Base-by-base conservation (phyloP, 2,329 filamentous ascomycete genomes). In the Hymenoscyphus albidus region DNA sequence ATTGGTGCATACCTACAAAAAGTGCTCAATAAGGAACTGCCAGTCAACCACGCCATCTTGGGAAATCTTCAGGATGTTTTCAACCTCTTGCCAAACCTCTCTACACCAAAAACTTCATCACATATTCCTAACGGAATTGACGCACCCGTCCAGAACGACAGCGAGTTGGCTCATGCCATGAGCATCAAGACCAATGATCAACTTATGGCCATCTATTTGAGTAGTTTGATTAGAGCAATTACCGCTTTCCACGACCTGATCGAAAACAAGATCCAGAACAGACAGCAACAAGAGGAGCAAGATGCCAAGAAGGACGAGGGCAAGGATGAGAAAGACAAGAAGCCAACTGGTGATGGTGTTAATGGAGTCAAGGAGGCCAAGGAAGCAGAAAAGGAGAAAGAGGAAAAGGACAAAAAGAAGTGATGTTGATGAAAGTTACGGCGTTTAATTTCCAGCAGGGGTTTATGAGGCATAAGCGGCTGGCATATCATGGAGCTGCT, bases 181-280 rank as follows among this genome's bases (percentile, higher is more conserved):
- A 96, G 92, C 80, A 87, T 97, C 81, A 99, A 99, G 86, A 98
- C 94, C 65, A 99, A 99, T 76, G 95, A 99, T 78, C 95, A 99
- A 81, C 86, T 99, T 70, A 97, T 99, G 91, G 88, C 93, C 61
- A 98, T 99, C 77, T 99, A 99, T 79, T 84, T 99, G 62, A 96
- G 92, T 80, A 96, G 92, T 81, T 81, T 98, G 81, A 98, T 99
- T 79, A 87, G 95, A 67, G 95, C 95, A 64, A 99, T 99, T 75
- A 98, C 95, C 13, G 95, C 95, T 7, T 99, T 98, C 88, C 95
- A 99, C 78, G 95, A 99, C 77, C 81, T 99, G 71, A 99, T 99
- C 71, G 95, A 99, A 82, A 99, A 99, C 83, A 99, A 99, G 85
- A 97, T 98, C 71, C 94, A 98, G 82, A 99, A 99, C 80, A 87